A percentile compares a stretch with the other conserved stretches of the same genome.
These are phyloP conservation scores for Ambrosia artemisiifolia DNA, from an alignment of 129 eudicot species.

Conservation along the genomic window DNA sequence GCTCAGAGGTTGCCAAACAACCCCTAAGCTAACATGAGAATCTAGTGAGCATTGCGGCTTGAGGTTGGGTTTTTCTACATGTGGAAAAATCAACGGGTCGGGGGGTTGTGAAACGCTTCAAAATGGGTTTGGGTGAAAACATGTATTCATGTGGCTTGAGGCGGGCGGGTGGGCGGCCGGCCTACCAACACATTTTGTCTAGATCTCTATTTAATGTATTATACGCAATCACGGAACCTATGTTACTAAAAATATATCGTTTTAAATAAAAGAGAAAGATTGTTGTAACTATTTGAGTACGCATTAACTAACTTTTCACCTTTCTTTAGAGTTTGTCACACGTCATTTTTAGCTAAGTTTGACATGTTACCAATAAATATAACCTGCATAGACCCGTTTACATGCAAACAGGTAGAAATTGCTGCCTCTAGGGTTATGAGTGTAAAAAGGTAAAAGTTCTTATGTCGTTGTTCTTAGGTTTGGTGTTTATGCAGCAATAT, in stretches of 20 bases:
- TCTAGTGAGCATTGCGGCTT: slow-evolving; percentile 3
- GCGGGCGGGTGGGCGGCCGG: too few species aligned
- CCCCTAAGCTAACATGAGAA: background rate
- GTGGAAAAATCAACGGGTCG: background rate
- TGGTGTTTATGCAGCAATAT: slow-evolving; percentile 57
- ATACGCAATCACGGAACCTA: background rate
- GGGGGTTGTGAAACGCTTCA: background rate
- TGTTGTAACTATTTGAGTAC: background rate
- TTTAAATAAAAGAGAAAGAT: background rate
- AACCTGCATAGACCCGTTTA: background rate
- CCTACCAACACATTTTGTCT: background rate
- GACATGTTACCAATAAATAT: background rate
- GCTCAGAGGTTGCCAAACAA: too few species aligned
- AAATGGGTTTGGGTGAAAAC: background rate
- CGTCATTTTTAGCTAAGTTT: background rate
- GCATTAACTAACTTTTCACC: background rate
- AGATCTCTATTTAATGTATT: background rate
- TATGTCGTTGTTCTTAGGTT: slow-evolving; percentile 38
- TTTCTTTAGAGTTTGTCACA: background rate
- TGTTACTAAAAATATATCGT: background rate
- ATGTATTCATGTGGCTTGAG: background rate
- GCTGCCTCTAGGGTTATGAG: slow-evolving; percentile 2
- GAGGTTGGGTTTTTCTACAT: slow-evolving; percentile 1
- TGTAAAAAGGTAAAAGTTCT: slow-evolving; percentile 13
- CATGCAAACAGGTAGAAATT: background rate